phyloP scores from a whole-genome alignment of 257 asterid species.

The Capsicum baccatum region DNA sequence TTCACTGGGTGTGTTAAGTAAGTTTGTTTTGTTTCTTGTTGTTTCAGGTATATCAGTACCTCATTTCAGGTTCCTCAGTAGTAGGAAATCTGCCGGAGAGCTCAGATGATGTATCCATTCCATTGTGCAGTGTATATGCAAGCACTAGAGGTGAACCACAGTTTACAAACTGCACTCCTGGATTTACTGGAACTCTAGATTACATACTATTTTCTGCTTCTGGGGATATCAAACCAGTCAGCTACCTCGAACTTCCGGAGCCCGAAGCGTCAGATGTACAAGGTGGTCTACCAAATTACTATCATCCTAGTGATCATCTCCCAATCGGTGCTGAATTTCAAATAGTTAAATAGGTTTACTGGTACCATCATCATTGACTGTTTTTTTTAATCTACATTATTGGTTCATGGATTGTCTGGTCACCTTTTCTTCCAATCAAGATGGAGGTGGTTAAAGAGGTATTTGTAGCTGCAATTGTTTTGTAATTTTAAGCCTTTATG shows the following conservation, averaged over 20 bases:
- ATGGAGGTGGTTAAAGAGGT: neutral
- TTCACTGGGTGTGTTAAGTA: conserved; percentile 12
- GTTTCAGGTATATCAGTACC: conserved; percentile 77
- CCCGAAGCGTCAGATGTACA: conserved; percentile 62
- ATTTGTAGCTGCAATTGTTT: neutral
- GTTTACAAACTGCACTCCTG: conserved; percentile 93
- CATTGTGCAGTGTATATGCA: conserved; percentile 76
- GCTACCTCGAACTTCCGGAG: conserved; percentile 77
- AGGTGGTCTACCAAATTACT: conserved; percentile 86
- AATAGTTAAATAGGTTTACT: conserved; percentile 39
- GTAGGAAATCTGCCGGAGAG: conserved; percentile 42
- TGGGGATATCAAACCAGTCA: conserved; percentile 59
- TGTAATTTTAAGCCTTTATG: neutral
- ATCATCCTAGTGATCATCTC: conserved; percentile 95
- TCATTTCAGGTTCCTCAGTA: conserved; percentile 56
- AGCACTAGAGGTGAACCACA: conserved; percentile 78
- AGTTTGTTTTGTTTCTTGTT: neutral
- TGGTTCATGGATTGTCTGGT: neutral
- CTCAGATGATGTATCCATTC: conserved; percentile 56
- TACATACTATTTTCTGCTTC: conserved; percentile 73
- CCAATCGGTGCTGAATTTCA: conserved; percentile 94
- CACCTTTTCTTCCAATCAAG: neutral
- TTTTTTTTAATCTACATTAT: neutral
- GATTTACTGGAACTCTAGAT: conserved; percentile 86
- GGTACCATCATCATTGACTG: neutral